These are phyloP conservation scores for Suillus variegatus DNA, from an alignment of 768 basidiomycete species.

Conservation along the genomic window DNA sequence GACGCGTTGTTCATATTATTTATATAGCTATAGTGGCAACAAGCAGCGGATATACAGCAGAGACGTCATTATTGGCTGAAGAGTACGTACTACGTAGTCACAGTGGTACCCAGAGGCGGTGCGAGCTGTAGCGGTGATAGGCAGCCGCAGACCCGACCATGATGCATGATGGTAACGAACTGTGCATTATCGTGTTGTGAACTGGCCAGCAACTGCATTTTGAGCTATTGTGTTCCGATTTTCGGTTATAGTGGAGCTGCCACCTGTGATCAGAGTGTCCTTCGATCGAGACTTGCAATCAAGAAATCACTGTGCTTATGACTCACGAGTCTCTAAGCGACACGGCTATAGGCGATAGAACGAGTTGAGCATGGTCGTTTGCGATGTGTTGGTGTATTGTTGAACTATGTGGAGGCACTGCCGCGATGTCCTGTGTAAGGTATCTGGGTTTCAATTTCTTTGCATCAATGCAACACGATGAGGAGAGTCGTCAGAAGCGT, in stretches of 20 bases:
- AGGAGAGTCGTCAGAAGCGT: constrained; percentile 9
- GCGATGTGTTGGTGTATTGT: not conserved
- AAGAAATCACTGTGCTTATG: not conserved
- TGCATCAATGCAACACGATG: not conserved
- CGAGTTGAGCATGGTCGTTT: not conserved
- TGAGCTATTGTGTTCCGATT: not conserved
- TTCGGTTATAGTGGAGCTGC: not conserved
- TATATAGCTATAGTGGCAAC: not conserved
- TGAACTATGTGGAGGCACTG: not conserved
- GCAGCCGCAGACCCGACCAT: not conserved
- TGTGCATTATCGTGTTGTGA: not conserved
- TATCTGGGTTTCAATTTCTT: constrained; percentile 26
- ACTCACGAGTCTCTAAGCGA: not conserved
- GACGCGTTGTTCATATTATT: not conserved
- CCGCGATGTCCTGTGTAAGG: not conserved
- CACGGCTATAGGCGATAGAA: not conserved
- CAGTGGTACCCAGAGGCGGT: too few relatives aligned
- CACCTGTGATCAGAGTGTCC: not conserved
- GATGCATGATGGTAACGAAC: not conserved
- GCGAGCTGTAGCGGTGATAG: too few relatives aligned
- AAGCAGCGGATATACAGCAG: not conserved
- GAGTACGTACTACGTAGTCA: not conserved
- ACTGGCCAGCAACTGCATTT: not conserved
- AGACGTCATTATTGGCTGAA: not conserved
- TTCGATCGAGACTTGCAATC: not conserved